phyloP scores from a whole-genome alignment of 345 rosid genomes.

The Gossypium sturtianum region DNA sequence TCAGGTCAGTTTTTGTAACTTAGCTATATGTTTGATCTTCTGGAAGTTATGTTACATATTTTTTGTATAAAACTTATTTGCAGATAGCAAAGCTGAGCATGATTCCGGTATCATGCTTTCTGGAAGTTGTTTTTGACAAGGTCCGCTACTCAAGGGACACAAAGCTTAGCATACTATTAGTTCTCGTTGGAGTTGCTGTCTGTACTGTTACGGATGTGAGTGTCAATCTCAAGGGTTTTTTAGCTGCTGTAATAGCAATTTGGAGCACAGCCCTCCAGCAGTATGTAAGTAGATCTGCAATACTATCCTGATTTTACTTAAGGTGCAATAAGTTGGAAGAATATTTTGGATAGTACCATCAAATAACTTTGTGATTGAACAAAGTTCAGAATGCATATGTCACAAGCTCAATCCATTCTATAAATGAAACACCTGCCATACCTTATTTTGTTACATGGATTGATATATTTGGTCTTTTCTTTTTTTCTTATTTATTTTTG shows the following conservation, averaged over 20 bases:
- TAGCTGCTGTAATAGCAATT: slow-evolving; percentile 87
- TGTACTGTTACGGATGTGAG: slow-evolving; percentile 99
- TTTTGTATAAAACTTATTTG: slow-evolving; percentile 13
- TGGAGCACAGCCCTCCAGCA: slow-evolving; percentile 99
- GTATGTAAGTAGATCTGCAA: slow-evolving; percentile 56
- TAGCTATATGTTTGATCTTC: slow-evolving; percentile 3
- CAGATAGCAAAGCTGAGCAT: slow-evolving; percentile 98
- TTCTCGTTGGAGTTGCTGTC: slow-evolving; percentile 93
- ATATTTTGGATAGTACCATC: not conserved
- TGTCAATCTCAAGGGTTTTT: slow-evolving; percentile 83
- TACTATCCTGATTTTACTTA: slow-evolving; percentile 1
- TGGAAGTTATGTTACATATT: not conserved
- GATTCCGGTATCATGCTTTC: slow-evolving; percentile 95
- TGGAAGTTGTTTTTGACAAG: slow-evolving; percentile 89
- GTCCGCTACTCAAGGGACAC: slow-evolving; percentile 94
- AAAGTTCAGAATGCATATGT: not conserved
- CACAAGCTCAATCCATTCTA: not conserved
- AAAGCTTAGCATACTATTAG: slow-evolving; percentile 86
- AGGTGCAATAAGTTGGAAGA: not conserved
- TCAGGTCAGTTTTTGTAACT: slow-evolving; percentile 49
- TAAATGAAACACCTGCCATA: not conserved
- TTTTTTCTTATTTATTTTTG: slow-evolving; percentile 14
- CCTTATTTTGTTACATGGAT: not conserved
- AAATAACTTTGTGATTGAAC: not conserved
- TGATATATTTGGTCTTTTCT: not conserved